These are phyloP conservation scores for Cordyceps pruinosa DNA, from an alignment of 2,329 filamentous ascomycete genomes.

Conservation along the genomic window DNA sequence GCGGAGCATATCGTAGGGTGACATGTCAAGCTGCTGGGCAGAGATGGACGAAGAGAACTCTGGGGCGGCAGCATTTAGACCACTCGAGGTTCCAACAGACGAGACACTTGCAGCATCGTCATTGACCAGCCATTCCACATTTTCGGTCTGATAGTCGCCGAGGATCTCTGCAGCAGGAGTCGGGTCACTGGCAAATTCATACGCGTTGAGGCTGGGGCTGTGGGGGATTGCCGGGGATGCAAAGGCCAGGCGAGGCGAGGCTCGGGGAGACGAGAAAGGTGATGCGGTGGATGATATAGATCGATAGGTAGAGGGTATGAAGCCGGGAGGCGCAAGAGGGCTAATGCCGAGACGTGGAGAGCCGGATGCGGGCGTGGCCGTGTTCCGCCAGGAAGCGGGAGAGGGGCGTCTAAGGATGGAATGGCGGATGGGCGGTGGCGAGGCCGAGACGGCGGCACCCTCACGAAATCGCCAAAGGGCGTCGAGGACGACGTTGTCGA, in stretches of 20 bases:
- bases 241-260: conserved; percentile 84
- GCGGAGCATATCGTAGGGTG: conserved; percentile 93
- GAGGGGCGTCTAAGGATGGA: conserved; percentile 86
- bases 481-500: conserved; percentile 88
- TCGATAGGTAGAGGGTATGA: conserved; percentile 67
- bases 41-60: conserved; percentile 57
- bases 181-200: conserved; percentile 81
- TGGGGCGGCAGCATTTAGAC: conserved; percentile 70
- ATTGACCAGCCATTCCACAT: conserved; percentile 94
- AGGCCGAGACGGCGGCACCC: conserved; percentile 56
- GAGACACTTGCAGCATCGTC: conserved; percentile 76
- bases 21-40: conserved; percentile 78
- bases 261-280: conserved; percentile 88
- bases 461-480: conserved; percentile 81
- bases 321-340: conserved; percentile 77
- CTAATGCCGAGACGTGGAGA: conserved; percentile 77
- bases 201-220: conserved; percentile 88
- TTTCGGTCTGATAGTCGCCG: conserved; percentile 86
- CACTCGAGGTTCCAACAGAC: conserved; percentile 65
- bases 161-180: conserved; percentile 78
- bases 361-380: conserved; percentile 71
- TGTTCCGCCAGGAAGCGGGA: conserved; percentile 85
- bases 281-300: conserved; percentile 74
- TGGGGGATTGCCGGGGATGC: conserved; percentile 88
- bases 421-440: conserved; percentile 79